Evolutionary conservation across 305 asterid genomes (phyloP).

Genomic region (Ilex paraguariensis): DNA sequence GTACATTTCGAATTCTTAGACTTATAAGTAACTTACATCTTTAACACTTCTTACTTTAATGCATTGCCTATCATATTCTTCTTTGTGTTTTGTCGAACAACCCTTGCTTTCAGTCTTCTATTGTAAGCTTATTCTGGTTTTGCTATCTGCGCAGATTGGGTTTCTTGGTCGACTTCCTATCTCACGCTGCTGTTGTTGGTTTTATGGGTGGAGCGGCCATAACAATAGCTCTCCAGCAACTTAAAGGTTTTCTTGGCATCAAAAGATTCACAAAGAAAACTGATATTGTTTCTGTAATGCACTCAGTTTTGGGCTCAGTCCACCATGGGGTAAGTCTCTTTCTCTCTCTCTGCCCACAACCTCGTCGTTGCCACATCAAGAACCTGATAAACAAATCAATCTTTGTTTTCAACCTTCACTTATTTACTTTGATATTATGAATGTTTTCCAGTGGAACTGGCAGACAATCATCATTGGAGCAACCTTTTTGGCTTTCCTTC

Average conservation of each 20-base stretch:
- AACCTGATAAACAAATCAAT: background rate
- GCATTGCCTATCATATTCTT: background rate
- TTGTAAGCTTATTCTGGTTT: background rate
- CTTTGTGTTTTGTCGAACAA: background rate
- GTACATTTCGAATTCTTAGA: no score
- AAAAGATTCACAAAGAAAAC: conserved; percentile 34
- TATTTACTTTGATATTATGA: background rate
- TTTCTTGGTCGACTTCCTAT: conserved; percentile 37
- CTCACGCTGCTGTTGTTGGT: conserved; percentile 48
- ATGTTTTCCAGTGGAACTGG: conserved; percentile 56
- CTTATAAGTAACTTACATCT: background rate
- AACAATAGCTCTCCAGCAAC: conserved; percentile 42
- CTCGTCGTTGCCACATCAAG: background rate
- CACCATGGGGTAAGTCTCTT: conserved; percentile 34
- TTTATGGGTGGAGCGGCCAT: conserved; percentile 45
- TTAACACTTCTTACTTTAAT: background rate
- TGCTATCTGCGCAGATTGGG: conserved; percentile 28
- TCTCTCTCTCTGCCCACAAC: background rate
- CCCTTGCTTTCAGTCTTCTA: background rate
- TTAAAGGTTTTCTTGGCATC: conserved; percentile 38
- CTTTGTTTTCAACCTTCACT: background rate
- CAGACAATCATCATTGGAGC: conserved; percentile 39
- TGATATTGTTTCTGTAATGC: conserved; percentile 41
- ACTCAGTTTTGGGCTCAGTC: conserved; percentile 25
- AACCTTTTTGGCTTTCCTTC: conserved; percentile 35